These are phyloP conservation scores for Saccharomycopsis capsularis DNA, from an alignment of 805 yeast species.

Conservation along the genomic window DNA sequence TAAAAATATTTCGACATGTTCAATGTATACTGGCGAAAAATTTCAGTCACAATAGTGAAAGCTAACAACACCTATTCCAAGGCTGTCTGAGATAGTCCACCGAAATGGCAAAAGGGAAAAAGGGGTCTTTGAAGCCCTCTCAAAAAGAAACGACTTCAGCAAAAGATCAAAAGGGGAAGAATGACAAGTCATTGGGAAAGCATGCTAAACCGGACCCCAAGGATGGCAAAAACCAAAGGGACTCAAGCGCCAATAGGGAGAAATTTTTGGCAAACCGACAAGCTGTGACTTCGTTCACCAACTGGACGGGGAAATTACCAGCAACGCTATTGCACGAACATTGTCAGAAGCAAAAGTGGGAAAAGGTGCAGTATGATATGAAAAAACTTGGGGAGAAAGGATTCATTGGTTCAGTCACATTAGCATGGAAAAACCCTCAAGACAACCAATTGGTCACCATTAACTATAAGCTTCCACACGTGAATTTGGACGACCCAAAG, in stretches of 20 bases:
- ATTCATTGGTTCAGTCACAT: slow-evolving; percentile 53
- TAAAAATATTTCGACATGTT: no score
- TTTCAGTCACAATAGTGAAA: no score
- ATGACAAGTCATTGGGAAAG: background rate
- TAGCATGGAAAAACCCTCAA: slow-evolving; percentile 75
- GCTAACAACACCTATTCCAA: no score
- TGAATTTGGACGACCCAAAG: slow-evolving; percentile 34
- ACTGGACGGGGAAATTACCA: slow-evolving; percentile 96
- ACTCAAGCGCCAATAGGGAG: slow-evolving; percentile 24
- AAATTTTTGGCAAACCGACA: slow-evolving; percentile 28
- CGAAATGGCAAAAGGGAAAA: background rate
- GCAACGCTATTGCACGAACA: slow-evolving; percentile 79
- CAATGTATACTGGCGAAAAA: no score
- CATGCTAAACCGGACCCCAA: slow-evolving; percentile 5
- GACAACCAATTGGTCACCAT: slow-evolving; percentile 34
- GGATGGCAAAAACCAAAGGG: slow-evolving; percentile 21
- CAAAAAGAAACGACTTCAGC: background rate
- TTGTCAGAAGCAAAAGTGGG: slow-evolving; percentile 87
- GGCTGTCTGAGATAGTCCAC: no score
- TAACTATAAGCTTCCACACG: slow-evolving; percentile 43
- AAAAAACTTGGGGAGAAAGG: slow-evolving; percentile 44
- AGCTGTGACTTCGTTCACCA: slow-evolving; percentile 58
- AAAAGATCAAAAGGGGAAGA: background rate
- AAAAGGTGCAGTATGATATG: slow-evolving; percentile 74
- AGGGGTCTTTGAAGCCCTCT: background rate